Evolutionary conservation across 1,139 yeast species (phyloP).

Genomic region (Nakaseomyces bracarensis): DNA sequence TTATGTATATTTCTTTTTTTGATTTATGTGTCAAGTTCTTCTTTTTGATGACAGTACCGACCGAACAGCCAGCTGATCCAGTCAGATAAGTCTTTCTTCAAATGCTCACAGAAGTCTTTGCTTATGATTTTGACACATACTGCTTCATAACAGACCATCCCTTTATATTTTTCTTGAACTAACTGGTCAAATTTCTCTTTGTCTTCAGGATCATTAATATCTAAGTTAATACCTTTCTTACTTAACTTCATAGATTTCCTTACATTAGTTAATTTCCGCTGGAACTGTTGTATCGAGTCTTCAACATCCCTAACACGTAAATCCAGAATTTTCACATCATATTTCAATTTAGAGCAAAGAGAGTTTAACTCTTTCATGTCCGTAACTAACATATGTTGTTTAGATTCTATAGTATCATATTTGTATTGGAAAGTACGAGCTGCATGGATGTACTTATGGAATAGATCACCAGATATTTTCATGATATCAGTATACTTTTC

Average conservation of each 20-base stretch:
- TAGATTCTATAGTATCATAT: slow-evolving; percentile 29
- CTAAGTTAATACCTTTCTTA: slow-evolving; percentile 15
- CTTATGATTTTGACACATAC: slow-evolving; percentile 16
- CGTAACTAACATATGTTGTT: slow-evolving; percentile 35
- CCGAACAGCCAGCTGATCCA: slow-evolving; percentile 21
- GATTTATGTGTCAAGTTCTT: not conserved
- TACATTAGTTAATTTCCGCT: slow-evolving; percentile 36
- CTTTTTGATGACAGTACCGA: not conserved
- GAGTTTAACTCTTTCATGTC: slow-evolving; percentile 59
- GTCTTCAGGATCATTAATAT: slow-evolving; percentile 15
- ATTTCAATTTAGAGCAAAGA: slow-evolving; percentile 65
- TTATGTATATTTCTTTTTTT: not conserved
- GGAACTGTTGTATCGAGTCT: slow-evolving; percentile 51
- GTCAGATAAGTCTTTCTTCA: slow-evolving; percentile 12
- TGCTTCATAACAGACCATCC: slow-evolving; percentile 17
- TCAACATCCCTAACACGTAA: slow-evolving; percentile 77
- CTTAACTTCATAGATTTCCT: slow-evolving; percentile 25
- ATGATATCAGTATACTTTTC: slow-evolving; percentile 13
- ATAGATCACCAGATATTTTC: slow-evolving; percentile 14
- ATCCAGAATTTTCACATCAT: slow-evolving; percentile 66
- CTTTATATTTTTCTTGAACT: slow-evolving; percentile 12
- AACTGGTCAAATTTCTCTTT: slow-evolving; percentile 19
- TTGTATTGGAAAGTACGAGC: slow-evolving; percentile 35
- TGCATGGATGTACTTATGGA: slow-evolving; percentile 30
- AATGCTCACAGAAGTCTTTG: slow-evolving; percentile 12